These are phyloP conservation scores for Erythrophleum ivorense DNA, from an alignment of 331 rosid species.

Conservation along the genomic window DNA sequence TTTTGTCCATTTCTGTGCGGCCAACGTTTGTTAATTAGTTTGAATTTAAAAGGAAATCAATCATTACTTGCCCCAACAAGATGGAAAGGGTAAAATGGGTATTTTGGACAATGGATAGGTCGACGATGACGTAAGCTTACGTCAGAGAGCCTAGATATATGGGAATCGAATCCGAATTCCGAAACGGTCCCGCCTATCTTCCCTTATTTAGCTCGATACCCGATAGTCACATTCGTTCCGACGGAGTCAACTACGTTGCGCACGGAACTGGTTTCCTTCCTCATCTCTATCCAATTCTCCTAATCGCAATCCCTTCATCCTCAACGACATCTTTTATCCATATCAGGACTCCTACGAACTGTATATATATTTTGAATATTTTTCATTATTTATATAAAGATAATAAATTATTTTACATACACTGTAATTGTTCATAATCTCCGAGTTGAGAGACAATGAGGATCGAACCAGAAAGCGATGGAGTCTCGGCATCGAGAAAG, in stretches of 20 bases:
- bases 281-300: conserved; percentile 3
- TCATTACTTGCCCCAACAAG: neutral
- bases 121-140: neutral
- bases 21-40: no score
- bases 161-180: neutral
- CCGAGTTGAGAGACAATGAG: conserved; percentile 53
- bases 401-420: neutral
- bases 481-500: conserved; percentile 77
- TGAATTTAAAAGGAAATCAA: neutral
- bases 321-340: neutral
- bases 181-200: neutral
- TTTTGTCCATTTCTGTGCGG: no score
- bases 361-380: neutral
- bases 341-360: neutral
- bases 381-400: neutral
- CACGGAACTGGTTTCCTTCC: conserved; percentile 5
- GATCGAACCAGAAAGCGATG: conserved; percentile 65
- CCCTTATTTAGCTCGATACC: neutral
- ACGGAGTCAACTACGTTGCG: neutral
- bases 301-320: neutral
- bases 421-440: neutral
- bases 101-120: neutral
- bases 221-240: neutral
- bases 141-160: neutral
- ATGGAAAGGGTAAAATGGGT: neutral